phyloP scores from a whole-genome alignment of 2,329 filamentous ascomycete genomes.

The Cladophialophora exuberans region DNA sequence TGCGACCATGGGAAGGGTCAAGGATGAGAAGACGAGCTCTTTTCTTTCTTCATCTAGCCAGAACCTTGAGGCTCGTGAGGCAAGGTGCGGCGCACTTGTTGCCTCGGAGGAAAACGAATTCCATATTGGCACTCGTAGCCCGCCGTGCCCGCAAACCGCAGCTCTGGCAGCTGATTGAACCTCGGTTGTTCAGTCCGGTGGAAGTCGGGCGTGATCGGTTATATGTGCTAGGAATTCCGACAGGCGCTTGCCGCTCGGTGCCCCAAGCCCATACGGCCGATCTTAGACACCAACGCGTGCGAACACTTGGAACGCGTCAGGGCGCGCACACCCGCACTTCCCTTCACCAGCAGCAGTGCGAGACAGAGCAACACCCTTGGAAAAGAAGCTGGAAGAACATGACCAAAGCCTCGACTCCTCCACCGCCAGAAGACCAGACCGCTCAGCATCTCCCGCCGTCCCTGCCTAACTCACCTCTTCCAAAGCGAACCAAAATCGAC shows the following conservation, averaged over 20 bases:
- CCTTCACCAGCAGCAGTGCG: no score
- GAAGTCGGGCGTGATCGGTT: background rate
- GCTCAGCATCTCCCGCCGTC: slow-evolving; percentile 55
- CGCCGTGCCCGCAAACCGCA: background rate
- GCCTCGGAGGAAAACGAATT: background rate
- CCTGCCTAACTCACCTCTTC: slow-evolving; percentile 71
- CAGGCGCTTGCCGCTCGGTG: no score
- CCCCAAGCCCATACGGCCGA: no score
- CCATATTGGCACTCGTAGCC: no score
- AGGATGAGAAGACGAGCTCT: background rate
- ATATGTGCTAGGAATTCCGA: background rate
- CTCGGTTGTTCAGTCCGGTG: background rate
- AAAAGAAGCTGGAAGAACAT: slow-evolving; percentile 41
- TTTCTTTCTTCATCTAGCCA: slow-evolving; percentile 1
- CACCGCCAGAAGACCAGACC: slow-evolving; percentile 36
- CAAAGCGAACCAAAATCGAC: slow-evolving; percentile 76
- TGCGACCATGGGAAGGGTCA: background rate
- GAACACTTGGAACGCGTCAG: no score
- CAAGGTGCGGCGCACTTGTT: background rate
- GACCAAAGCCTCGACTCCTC: slow-evolving; percentile 49
- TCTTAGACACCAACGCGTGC: no score
- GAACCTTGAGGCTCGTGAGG: background rate
- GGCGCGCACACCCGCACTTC: no score
- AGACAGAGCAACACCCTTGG: background rate
- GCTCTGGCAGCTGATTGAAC: background rate